Conservation (phyloP, 192 early-diverging fungal genomes). For the Coemansia sp. region DNA sequence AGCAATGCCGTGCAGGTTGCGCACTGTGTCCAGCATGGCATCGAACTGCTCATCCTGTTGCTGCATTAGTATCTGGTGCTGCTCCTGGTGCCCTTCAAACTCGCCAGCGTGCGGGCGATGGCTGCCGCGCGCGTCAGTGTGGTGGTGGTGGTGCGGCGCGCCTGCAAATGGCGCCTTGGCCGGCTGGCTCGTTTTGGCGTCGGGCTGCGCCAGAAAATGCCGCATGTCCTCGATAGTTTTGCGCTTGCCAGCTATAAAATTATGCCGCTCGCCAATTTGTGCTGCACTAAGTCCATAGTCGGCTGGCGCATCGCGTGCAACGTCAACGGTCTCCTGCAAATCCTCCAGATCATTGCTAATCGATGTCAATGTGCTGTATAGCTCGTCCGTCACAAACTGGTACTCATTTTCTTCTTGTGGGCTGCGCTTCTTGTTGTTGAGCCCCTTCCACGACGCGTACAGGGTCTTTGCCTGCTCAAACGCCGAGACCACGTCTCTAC, state of each 20-base stretch:
- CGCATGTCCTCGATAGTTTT: constrained; percentile 40
- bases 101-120: constrained; percentile 16
- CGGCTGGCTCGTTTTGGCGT: neutral
- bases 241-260: constrained; percentile 33
- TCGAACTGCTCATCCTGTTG: constrained; percentile 54
- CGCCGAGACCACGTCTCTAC: constrained; percentile 41
- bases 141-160: neutral
- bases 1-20: constrained; percentile 53
- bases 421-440: constrained; percentile 35
- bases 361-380: constrained; percentile 44
- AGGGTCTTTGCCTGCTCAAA: constrained; percentile 49
- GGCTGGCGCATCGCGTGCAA: constrained; percentile 29
- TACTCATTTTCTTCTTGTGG: constrained; percentile 53
- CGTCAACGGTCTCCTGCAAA: constrained; percentile 45
- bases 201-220: constrained; percentile 17
- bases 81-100: constrained; percentile 30
- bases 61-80: constrained; percentile 51
- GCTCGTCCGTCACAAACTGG: constrained; percentile 51
- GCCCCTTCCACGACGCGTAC: constrained; percentile 42
- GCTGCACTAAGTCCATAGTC: constrained; percentile 40
- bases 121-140: neutral
- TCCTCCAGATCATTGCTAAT: constrained; percentile 38
- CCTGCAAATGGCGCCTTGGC: neutral
- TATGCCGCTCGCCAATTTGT: constrained; percentile 34
- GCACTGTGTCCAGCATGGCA: constrained; percentile 48